phyloP scores from a whole-genome alignment of 129 eudicot genomes.

The Flaveria sonorensis region DNA sequence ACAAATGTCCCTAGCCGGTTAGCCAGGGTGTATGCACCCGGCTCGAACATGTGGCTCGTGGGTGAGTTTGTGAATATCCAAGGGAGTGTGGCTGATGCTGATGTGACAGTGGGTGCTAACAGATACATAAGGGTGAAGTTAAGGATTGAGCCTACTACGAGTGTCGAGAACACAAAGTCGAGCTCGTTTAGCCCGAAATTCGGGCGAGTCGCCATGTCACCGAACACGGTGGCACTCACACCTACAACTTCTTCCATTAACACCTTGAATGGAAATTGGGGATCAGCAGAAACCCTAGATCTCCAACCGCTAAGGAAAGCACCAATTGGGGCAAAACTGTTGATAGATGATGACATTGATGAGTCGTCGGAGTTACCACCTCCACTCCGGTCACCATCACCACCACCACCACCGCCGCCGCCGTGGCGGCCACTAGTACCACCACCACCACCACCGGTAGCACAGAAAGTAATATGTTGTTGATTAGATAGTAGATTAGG shows the following conservation, averaged over 20 bases:
- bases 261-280: conserved; percentile 42
- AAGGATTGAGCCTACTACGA: conserved; percentile 80
- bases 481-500: conserved; percentile 20
- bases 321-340: conserved; percentile 36
- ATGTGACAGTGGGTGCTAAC: conserved; percentile 63
- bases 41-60: conserved; percentile 87
- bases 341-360: no score
- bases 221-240: conserved; percentile 56
- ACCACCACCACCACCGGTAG: conserved; percentile 9
- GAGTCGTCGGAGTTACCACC: conserved; percentile 43
- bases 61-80: conserved; percentile 65
- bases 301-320: conserved; percentile 41
- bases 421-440: conserved; percentile 27
- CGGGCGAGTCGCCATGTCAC: conserved; percentile 93
- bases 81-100: conserved; percentile 51
- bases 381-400: conserved; percentile 18
- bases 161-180: conserved; percentile 87
- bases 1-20: conserved; percentile 72
- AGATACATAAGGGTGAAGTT: conserved; percentile 81
- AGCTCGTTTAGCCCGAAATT: conserved; percentile 91
- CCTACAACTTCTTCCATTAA: conserved; percentile 45
- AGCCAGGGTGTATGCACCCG: conserved; percentile 58
- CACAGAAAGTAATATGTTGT: conserved; percentile 21
- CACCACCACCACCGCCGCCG: conserved; percentile 8
- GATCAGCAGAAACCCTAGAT: conserved; percentile 45